Evolutionary conservation across 164 flowering plant genomes (phyloP).

Genomic region (Vitis cinerea): DNA sequence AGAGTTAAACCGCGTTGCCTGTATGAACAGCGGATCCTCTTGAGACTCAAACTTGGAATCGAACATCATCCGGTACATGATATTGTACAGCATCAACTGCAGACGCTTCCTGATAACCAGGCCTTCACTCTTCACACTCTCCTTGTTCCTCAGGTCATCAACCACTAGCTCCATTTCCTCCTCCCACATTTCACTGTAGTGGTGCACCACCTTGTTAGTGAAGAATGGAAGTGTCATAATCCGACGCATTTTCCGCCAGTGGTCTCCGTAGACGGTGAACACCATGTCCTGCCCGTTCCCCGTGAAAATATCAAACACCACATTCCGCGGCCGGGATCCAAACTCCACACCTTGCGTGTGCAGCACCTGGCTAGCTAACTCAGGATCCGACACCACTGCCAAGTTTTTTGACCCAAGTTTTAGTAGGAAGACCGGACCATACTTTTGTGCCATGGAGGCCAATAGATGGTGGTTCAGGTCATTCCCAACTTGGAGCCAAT

Average conservation of each 20-base stretch:
- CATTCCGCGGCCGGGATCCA: constrained; percentile 68
- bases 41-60: constrained; percentile 51
- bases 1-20: constrained; percentile 46
- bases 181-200: constrained; percentile 56
- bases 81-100: constrained; percentile 73
- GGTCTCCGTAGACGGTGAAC: constrained; percentile 72
- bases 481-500: constrained; percentile 82
- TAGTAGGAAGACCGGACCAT: constrained; percentile 52
- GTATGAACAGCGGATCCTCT: constrained; percentile 56
- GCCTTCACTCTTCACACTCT: constrained; percentile 30
- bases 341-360: constrained; percentile 71
- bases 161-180: constrained; percentile 54
- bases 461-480: constrained; percentile 63
- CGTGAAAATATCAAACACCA: constrained; percentile 72
- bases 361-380: constrained; percentile 54
- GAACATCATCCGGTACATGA: constrained; percentile 73
- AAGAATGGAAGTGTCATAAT: constrained; percentile 75
- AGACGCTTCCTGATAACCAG: constrained; percentile 51
- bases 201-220: constrained; percentile 72
- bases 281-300: constrained; percentile 86
- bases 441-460: constrained; percentile 38
- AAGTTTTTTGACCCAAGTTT: constrained; percentile 54
- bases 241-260: constrained; percentile 75
- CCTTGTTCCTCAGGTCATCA: constrained; percentile 28
- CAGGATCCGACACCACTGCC: constrained; percentile 57